Evolutionary conservation across 2,329 filamentous ascomycete genomes (phyloP).

Genomic region (Botrytis paeoniae): DNA sequence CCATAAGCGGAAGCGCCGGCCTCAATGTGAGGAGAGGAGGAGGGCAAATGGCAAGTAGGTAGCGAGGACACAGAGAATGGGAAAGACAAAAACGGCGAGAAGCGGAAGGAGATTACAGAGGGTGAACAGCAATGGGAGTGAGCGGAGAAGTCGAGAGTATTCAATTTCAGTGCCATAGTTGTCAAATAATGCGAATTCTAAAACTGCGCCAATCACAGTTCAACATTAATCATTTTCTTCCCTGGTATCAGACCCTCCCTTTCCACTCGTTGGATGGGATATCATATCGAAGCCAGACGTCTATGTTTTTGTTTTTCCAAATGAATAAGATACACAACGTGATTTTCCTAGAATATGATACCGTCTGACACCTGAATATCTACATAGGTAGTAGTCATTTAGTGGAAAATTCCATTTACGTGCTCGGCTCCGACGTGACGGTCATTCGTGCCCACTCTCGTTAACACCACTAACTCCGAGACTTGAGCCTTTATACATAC

Average conservation of each 20-base stretch:
- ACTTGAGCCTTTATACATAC: background rate
- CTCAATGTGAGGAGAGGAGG: background rate
- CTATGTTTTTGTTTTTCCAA: background rate
- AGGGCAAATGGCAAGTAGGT: background rate
- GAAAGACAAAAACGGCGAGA: background rate
- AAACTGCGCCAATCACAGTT: background rate
- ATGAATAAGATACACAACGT: background rate
- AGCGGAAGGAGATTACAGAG: background rate
- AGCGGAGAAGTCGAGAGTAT: background rate
- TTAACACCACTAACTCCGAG: background rate
- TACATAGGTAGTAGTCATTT: background rate
- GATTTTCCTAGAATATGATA: background rate
- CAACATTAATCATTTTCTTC: background rate
- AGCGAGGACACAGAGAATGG: background rate
- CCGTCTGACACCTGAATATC: background rate
- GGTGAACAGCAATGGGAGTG: too few species aligned
- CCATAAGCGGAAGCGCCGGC: background rate
- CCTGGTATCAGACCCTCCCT: background rate
- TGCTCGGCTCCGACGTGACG: background rate
- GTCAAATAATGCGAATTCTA: background rate
- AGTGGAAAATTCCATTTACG: background rate
- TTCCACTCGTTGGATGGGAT: background rate
- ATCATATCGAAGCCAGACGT: background rate
- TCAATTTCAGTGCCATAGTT: background rate
- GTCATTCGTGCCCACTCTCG: background rate